These are phyloP conservation scores for Neurospora sublineolata DNA, from an alignment of 495 filamentous ascomycete genomes.

Conservation along the genomic window DNA sequence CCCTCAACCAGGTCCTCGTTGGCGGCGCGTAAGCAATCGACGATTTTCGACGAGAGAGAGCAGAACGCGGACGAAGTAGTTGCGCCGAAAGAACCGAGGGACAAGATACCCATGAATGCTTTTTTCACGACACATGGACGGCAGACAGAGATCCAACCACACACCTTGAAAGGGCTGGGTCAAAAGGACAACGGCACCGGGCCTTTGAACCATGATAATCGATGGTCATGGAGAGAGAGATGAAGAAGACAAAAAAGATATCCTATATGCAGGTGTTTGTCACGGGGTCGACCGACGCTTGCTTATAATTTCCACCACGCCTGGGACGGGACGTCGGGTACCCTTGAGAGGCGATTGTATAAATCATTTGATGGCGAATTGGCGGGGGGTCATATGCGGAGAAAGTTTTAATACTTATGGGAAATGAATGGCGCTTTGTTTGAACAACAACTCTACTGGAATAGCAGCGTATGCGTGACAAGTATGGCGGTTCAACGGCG, in stretches of 20 bases:
- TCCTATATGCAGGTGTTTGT: not conserved
- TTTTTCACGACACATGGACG: not conserved
- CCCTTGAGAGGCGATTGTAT: not conserved
- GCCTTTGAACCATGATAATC: not conserved
- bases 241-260: not conserved
- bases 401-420: not conserved
- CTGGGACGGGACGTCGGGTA: not conserved
- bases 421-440: not conserved
- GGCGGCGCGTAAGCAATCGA: conserved; percentile 27
- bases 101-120: not conserved
- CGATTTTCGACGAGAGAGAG: not conserved
- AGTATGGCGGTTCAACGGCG: not conserved
- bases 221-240: not conserved
- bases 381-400: not conserved
- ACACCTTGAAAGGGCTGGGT: not conserved
- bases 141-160: not conserved
- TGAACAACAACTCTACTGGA: not conserved
- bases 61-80: not conserved
- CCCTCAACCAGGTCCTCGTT: conserved; percentile 37
- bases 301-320: not conserved
- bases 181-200: not conserved
- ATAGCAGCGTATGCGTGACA: not conserved
- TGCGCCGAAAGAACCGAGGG: not conserved
- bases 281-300: not conserved
- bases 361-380: not conserved